Conservation (phyloP, 1,284 basidiomycete genomes). For the Trametes hirsuta region DNA sequence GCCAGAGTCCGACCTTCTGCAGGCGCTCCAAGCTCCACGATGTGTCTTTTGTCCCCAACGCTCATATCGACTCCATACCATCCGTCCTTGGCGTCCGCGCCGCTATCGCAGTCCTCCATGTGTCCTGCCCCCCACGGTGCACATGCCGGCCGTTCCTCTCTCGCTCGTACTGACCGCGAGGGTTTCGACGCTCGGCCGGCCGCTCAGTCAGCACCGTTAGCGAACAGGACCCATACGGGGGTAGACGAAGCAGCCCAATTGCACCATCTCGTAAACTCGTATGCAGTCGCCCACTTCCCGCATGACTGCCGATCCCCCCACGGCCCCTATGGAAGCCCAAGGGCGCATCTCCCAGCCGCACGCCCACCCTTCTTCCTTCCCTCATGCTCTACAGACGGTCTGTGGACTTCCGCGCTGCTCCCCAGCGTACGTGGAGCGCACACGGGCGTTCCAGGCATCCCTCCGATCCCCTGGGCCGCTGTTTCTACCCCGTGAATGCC, state of each 20-base stretch:
- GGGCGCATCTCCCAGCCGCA: neutral
- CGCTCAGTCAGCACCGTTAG: too few species aligned
- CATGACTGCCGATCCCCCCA: constrained; percentile 9
- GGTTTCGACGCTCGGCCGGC: too few species aligned
- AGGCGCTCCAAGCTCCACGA: constrained; percentile 2
- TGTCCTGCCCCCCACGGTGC: neutral
- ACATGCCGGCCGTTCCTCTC: neutral
- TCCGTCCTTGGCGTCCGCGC: neutral
- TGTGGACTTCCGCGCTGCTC: neutral
- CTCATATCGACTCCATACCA: neutral
- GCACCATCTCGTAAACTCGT: neutral
- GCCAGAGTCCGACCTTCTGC: constrained; percentile 12
- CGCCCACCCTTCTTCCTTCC: neutral
- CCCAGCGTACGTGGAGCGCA: neutral
- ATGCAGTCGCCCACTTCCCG: neutral
- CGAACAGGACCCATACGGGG: too few species aligned
- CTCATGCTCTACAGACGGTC: neutral
- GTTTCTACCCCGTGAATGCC: neutral
- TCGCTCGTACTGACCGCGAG: neutral
- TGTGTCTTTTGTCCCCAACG: neutral
- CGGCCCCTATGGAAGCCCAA: neutral
- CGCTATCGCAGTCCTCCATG: neutral
- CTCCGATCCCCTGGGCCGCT: neutral
- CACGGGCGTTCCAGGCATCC: neutral
- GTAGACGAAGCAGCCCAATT: too few species aligned